Evolutionary conservation across 768 basidiomycete species (phyloP), one percentile per base, ranked within the genome.

Genomic region (Lentinula raphanica): DNA sequence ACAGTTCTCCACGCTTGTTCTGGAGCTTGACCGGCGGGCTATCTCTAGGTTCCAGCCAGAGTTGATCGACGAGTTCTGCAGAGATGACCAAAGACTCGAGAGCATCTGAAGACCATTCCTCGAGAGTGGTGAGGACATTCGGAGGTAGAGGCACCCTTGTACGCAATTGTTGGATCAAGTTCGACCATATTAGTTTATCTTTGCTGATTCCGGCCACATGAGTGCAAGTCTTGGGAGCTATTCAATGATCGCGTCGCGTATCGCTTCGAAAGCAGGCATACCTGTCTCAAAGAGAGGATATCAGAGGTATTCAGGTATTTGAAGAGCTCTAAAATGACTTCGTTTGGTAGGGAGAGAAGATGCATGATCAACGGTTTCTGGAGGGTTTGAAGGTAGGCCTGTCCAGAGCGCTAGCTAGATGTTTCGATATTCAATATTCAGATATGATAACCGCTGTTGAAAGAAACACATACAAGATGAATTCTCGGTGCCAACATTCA

Each of bases 161-260:
- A 1, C 54, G 44, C 25, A 63, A 61, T 1, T 35, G 29, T 9
- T 54, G 49, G 1, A 69, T 19, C 6, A 68, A 36, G 5, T 49
- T 44, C 1, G 63, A 39, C 68, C 68, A 69, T 28, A 65, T 45
- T 12, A 60, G 48, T 40, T 54, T 58, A 44, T 66, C 67, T 21
- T 56, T 49, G 3, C 62, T 65, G 1, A 65, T 45, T 15, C 62
- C 44, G n/a, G 28, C 23, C 6, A 62, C 27, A 25, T 19, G 25
- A 25, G 8, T 58, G 54, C 65, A 66, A 19, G 64, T 65, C 65
- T 66, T 38, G 58, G 15, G 19, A 54, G 28, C 5, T 57, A 13
- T 9, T 23, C 13, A 58, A 12, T 32, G 15, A 25, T 49, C 39
- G 28, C 1, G 55, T 54, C n/a, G 39, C 15, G 15, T 11, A 45